Base-by-base conservation (phyloP, 1,284 basidiomycete genomes). In the Sporisorium iseilematis-ciliati region DNA sequence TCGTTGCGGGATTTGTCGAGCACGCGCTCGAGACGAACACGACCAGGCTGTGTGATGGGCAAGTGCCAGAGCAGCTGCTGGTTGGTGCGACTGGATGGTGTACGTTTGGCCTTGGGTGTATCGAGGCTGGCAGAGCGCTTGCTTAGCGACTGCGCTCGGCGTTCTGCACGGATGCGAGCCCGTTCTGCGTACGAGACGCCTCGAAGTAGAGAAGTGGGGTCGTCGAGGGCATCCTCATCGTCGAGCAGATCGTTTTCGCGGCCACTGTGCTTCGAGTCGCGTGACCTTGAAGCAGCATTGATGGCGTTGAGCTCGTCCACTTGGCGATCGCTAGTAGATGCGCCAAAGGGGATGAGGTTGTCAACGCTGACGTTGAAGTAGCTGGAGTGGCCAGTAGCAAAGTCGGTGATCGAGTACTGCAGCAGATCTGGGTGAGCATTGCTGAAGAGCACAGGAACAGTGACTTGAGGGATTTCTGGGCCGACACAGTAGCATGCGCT, bases 371-470 rank as follows among this genome's bases (percentile, higher is more conserved):
- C 89, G 77, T 94, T 93, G 31, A 88, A 89, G 21, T 94, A 88
- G 10, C 88, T 88, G 29, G 62, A 49, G 2, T 79, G 62, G 23
- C 79, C 81, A 23, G 89, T 88, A 6, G 89, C 90, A 42, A 95
- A 89, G 7, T 93, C 90, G 4, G 90, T 90, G 40, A 95, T 85
- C 16, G 90, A 91, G 85, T 95, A 97, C 61, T 89, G 89, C 40
- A 97, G 87, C 62, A 89, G 88, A 14, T 89, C 88, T 0, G 93
- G 91, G n/a, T 88, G 88, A 3, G 95, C 95, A 86, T 97, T 96
- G 88, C 97, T 97, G 84, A 97, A 89, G 29, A 97, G 87, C 33
- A 95, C 86, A 2, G 94, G 93, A 50, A 95, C 86, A 53, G 92
- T 88, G 49, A 92, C 88, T 43, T 87, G 87, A 10, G 87, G 87